Conservation (phyloP, 2,329 filamentous ascomycete genomes). For the Scedosporium boydii region DNA sequence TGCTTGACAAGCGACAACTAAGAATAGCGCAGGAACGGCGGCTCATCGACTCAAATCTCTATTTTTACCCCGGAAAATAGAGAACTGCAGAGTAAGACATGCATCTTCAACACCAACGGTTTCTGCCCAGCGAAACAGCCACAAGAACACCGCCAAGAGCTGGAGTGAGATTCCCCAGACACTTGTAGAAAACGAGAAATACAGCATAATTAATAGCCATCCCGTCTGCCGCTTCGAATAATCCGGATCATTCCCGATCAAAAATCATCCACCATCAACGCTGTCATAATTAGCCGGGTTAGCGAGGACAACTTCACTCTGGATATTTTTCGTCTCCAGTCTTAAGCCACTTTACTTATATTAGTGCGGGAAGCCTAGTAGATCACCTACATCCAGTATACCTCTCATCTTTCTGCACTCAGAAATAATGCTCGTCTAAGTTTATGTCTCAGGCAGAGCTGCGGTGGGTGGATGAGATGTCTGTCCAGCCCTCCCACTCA, state of each 20-base stretch:
- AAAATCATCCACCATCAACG: neutral
- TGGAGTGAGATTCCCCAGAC: neutral
- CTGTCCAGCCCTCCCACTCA: too few relatives aligned
- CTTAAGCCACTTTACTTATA: neutral
- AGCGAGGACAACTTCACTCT: neutral
- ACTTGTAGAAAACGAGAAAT: neutral
- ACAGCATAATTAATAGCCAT: neutral
- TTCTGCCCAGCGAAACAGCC: neutral
- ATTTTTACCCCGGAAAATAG: neutral
- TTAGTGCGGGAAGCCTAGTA: neutral
- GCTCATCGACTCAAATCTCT: too few relatives aligned
- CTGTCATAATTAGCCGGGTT: neutral
- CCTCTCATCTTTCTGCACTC: too few relatives aligned
- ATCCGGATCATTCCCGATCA: neutral
- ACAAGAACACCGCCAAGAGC: too few relatives aligned
- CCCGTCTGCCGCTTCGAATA: neutral
- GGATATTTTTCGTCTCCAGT: neutral
- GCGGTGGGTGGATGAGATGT: too few relatives aligned
- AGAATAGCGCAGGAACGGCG: too few relatives aligned
- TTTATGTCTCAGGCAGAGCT: too few relatives aligned
- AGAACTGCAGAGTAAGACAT: neutral
- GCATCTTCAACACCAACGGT: neutral
- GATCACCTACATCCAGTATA: too few relatives aligned
- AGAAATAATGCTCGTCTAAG: too few relatives aligned
- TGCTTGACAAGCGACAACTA: too few relatives aligned